phyloP scores from a whole-genome alignment of 2,329 filamentous ascomycete genomes.

The Cercospora zeina region DNA sequence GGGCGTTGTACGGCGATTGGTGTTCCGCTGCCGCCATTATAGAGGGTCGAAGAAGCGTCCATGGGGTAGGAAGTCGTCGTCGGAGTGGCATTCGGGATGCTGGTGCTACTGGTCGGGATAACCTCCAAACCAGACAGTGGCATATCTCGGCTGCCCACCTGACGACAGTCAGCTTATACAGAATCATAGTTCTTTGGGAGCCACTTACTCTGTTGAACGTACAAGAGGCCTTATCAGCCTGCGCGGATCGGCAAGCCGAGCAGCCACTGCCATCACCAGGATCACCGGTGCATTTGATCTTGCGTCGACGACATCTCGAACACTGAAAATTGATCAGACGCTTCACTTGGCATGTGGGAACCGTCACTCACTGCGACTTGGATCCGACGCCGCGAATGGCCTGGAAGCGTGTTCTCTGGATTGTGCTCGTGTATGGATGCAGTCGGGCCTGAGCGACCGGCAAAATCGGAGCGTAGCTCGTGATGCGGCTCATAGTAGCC shows the following conservation, averaged over 20 bases:
- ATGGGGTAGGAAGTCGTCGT: conserved; percentile 22
- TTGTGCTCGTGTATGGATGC: conserved; percentile 39
- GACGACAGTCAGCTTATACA: conserved; percentile 5
- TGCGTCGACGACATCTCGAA: conserved; percentile 82
- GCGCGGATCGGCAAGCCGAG: conserved; percentile 75
- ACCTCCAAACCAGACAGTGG: conserved; percentile 25
- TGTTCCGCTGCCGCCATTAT: conserved; percentile 20
- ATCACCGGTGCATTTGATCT: conserved; percentile 93
- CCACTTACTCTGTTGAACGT: conserved; percentile 68
- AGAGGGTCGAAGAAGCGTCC: conserved; percentile 21
- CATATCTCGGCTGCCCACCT: conserved; percentile 28
- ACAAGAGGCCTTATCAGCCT: conserved; percentile 62
- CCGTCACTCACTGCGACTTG: conserved; percentile 51
- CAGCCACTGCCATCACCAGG: conserved; percentile 74
- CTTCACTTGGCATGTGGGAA: not conserved
- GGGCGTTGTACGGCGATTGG: conserved; percentile 28
- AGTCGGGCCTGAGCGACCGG: conserved; percentile 26
- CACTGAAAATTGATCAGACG: conserved; percentile 58
- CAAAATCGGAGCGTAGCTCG: conserved; percentile 33
- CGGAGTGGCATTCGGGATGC: conserved; percentile 15
- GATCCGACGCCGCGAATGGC: conserved; percentile 53
- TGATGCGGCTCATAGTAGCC: conserved; percentile 33
- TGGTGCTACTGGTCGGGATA: conserved; percentile 21
- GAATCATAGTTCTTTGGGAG: not conserved
- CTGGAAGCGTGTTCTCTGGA: conserved; percentile 39